phyloP scores from a whole-genome alignment of 179 eudicot species.

The Nepenthes alata region DNA sequence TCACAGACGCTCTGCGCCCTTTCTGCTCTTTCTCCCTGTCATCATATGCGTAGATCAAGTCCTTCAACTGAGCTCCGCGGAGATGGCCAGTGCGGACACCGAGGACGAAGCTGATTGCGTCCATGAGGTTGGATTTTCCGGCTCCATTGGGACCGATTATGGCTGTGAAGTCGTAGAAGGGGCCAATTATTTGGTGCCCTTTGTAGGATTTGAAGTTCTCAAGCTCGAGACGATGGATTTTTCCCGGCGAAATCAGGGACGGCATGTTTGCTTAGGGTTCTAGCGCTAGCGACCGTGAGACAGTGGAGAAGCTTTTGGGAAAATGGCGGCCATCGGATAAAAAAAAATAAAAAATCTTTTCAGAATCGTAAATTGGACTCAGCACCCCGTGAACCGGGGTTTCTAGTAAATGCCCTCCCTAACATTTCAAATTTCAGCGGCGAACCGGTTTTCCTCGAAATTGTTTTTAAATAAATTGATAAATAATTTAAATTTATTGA shows the following conservation, averaged over 20 bases:
- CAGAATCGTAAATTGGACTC: too few species aligned
- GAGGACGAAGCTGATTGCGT: slow-evolving; percentile 92
- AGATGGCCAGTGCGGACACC: slow-evolving; percentile 84
- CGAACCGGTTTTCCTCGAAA: too few species aligned
- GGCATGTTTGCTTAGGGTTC: slow-evolving; percentile 40
- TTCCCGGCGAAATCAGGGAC: slow-evolving; percentile 39
- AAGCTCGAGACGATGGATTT: slow-evolving; percentile 68
- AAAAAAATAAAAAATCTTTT: too few species aligned
- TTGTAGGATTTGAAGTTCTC: slow-evolving; percentile 96
- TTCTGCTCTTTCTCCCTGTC: slow-evolving; percentile 64
- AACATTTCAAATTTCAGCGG: too few species aligned
- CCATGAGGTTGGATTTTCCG: slow-evolving; percentile 93
- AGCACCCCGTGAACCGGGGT: too few species aligned
- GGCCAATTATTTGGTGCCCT: slow-evolving; percentile 70
- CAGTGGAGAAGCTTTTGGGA: too few species aligned
- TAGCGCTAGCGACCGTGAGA: background rate
- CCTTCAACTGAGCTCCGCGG: slow-evolving; percentile 80
- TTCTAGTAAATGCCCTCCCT: too few species aligned
- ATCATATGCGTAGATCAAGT: slow-evolving; percentile 65
- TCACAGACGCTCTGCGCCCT: slow-evolving; percentile 64
- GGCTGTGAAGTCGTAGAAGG: slow-evolving; percentile 88
- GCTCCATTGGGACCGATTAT: slow-evolving; percentile 93
- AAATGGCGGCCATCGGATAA: too few species aligned
- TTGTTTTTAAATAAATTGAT: too few species aligned
- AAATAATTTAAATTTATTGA: too few species aligned